Conservation (phyloP, 2,329 filamentous ascomycete genomes). For the Amesomyces nigricolor region DNA sequence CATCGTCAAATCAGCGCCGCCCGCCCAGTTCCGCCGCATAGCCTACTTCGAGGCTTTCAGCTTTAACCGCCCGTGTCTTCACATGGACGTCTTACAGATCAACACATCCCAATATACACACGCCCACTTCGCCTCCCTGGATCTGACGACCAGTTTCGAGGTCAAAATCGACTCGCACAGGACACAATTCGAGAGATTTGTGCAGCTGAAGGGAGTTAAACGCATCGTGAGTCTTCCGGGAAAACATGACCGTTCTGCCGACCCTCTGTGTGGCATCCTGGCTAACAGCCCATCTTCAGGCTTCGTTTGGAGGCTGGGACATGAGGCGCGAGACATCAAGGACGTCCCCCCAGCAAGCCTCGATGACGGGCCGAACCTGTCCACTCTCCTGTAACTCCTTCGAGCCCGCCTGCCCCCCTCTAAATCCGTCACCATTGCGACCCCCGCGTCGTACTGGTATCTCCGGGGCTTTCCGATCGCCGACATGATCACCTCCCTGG, state of each 20-base stretch:
- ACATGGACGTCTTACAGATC: not conserved
- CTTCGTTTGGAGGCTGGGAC: conserved; percentile 21
- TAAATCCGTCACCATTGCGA: too few species aligned
- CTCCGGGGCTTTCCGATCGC: conserved; percentile 12
- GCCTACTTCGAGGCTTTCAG: not conserved
- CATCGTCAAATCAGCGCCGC: conserved; percentile 27
- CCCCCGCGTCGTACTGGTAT: too few species aligned
- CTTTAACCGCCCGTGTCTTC: not conserved
- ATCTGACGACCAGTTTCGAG: too few species aligned
- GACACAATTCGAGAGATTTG: conserved; percentile 16
- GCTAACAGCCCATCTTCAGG: too few species aligned
- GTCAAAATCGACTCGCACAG: too few species aligned
- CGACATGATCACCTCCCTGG: conserved; percentile 22
- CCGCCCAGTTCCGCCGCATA: not conserved
- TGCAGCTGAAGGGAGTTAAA: conserved; percentile 16
- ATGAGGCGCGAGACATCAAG: conserved; percentile 30
- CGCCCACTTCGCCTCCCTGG: not conserved
- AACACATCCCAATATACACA: not conserved
- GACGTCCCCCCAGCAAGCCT: conserved; percentile 29
- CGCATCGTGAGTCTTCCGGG: conserved; percentile 4
- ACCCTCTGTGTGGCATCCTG: too few species aligned
- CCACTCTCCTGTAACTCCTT: conserved; percentile 27
- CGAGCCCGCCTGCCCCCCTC: not conserved
- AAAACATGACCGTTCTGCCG: too few species aligned
- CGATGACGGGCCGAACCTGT: conserved; percentile 31